Evolutionary conservation across 2,329 filamentous ascomycete species (phyloP), one percentile per base, ranked within the genome.

Genomic region (Colletotrichum sp.): DNA sequence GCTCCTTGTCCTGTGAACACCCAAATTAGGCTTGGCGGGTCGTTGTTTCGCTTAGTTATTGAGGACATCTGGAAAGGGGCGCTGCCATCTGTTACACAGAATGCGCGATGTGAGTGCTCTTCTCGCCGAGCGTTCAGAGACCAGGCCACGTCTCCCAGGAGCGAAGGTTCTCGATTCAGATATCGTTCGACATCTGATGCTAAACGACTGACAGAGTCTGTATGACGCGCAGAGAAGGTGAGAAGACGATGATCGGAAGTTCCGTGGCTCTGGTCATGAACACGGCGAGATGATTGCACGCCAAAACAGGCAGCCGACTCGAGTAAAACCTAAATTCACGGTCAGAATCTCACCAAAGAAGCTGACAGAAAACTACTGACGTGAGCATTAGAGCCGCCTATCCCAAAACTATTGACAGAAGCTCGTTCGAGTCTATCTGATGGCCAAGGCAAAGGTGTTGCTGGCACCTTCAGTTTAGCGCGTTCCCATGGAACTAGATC

Each of bases 351-450:
- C 33, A 16, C 6, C 8, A 16, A n/a, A 18, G 3, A 58, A 7
- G 9, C 7, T 24, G 24, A 16, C 6, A 9, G 13, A 8, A 36
- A 8, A 24, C 4, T 8, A 71, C 66, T 75, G n/a, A 67, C 72
- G 34, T 84, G 83, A 3, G 80, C 82, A 65, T 84, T 84, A 2
- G 81, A 69, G 4, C 83, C 83, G 3, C 82, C 83, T 6, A 84
- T 77, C 0, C 83, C 83, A 63, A 84, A 85, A 31, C 36, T 69
- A 16, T 76, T 85, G 3, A 84, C 73, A 5, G 78, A 80, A 2
- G 79, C 78, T 33, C 78, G 62, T 24, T 80, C 77, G 7, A 68
- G 43, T 15, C 76, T 74, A 18, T 74, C 76, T 11, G 67, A 8
- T 2, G 83, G 83, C 82, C 82, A 84, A 2, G 81, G 78, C 4